These are phyloP conservation scores for Trichoderma breve DNA, from an alignment of 2,329 filamentous ascomycete species.

Conservation along the genomic window DNA sequence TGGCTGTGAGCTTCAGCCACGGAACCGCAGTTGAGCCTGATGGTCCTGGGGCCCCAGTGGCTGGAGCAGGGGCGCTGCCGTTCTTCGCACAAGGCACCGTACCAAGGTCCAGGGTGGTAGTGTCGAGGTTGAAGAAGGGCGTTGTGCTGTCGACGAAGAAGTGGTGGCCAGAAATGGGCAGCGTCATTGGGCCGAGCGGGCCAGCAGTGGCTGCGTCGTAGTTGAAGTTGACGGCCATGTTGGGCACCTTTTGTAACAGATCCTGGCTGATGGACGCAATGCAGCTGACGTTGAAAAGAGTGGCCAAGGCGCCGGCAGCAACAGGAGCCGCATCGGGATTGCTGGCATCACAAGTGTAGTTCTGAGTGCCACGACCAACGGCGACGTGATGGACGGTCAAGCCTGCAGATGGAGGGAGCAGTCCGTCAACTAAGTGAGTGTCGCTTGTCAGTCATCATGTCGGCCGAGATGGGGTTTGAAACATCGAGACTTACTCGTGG, in stretches of 20 bases:
- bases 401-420: slow-evolving; percentile 60
- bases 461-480: background rate
- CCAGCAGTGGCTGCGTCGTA: slow-evolving; percentile 42
- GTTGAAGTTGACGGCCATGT: slow-evolving; percentile 63
- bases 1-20: slow-evolving; percentile 72
- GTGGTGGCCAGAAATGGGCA: slow-evolving; percentile 71
- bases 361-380: slow-evolving; percentile 85
- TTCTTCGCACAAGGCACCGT: slow-evolving; percentile 63
- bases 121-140: slow-evolving; percentile 78
- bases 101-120: slow-evolving; percentile 51
- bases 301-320: slow-evolving; percentile 71
- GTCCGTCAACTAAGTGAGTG: slow-evolving; percentile 37
- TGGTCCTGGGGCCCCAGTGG: slow-evolving; percentile 57
- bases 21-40: slow-evolving; percentile 67
- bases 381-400: slow-evolving; percentile 72
- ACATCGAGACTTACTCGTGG: slow-evolving; percentile 42
- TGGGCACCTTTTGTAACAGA: slow-evolving; percentile 62
- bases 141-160: slow-evolving; percentile 71
- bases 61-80: slow-evolving; percentile 60
- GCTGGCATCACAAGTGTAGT: slow-evolving; percentile 77
- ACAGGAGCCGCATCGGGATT: slow-evolving; percentile 61
- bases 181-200: slow-evolving; percentile 55
- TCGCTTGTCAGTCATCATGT: background rate
- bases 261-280: slow-evolving; percentile 67
- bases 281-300: slow-evolving; percentile 86